Base-by-base conservation (phyloP, 2,329 filamentous ascomycete genomes). In the Drechslera avenae region DNA sequence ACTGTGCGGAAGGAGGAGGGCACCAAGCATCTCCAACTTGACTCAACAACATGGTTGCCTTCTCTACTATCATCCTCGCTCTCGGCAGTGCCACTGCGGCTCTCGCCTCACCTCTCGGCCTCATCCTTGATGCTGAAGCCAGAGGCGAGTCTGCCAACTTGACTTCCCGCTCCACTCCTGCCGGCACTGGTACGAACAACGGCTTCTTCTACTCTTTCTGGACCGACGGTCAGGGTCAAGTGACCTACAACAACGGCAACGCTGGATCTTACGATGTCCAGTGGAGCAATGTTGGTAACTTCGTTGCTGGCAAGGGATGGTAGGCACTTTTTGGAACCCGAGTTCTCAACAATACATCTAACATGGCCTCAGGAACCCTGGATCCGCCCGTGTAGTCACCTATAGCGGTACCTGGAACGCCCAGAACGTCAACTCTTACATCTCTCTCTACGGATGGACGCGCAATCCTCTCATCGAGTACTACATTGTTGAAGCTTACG, bases 391-490 rank as follows among this genome's bases (percentile, higher is more conserved):
- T 53, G 74, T 70, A 45, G 81, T 83, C 64, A 77, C 69, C 54
- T 83, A 81, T 73, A 73, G 68, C 10, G 81, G 76, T 33, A 72
- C 68, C 31, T 83, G 77, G 73, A 73, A 64, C 49, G 66, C 52
- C 2, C 75, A 78, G 46, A 73, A 72, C 48, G 79, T 79, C 54
- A 81, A 82, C 73, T 64, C 64, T 17, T 84, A 84, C 64, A 75
- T 86, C 13, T 70, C 81, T 12, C 67, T 85, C n/a, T 85, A 85
- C 62, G 82, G 82, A 37, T 85, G 83, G 81, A 81, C 79, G 1
- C 72, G 65, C 14, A 77, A 75, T 64, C 80, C 80, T 0, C 69
- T 83, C n/a, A 74, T 83, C 63, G 82, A 84, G 59, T 84, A 83
- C 73, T 84, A 84, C 72, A 79, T 85, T 50, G 75, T 84, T 57